A percentile compares a stretch with the other conserved stretches of the same genome.
Evolutionary conservation across 768 basidiomycete species (phyloP).

Genomic region (Leccinum uliginosum): DNA sequence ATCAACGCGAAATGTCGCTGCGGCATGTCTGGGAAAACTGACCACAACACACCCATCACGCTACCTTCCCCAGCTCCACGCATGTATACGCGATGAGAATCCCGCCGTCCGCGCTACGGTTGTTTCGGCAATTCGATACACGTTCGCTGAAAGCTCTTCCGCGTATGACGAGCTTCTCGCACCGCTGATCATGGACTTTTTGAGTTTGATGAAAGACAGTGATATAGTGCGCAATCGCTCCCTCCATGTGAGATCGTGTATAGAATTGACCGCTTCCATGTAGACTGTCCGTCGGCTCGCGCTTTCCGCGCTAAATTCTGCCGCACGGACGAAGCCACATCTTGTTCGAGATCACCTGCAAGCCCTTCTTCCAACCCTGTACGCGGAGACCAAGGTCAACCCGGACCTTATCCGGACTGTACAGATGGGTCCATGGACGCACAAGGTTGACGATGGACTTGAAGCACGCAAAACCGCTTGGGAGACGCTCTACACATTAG

Average conservation of each 20-base stretch:
- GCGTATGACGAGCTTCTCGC: slow-evolving; percentile 90
- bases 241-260: neutral
- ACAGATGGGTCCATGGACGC: slow-evolving; percentile 96
- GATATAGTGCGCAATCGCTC: slow-evolving; percentile 61
- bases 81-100: slow-evolving; percentile 63
- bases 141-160: slow-evolving; percentile 80
- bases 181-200: slow-evolving; percentile 84
- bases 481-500: slow-evolving; percentile 94
- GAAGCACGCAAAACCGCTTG: slow-evolving; percentile 96
- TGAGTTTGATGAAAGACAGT: slow-evolving; percentile 82
- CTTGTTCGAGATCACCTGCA: slow-evolving; percentile 82
- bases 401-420: slow-evolving; percentile 80
- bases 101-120: slow-evolving; percentile 81
- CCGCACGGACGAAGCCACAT: slow-evolving; percentile 91
- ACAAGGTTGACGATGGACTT: slow-evolving; percentile 94
- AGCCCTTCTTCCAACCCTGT: slow-evolving; percentile 74
- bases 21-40: slow-evolving; percentile 93
- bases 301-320: slow-evolving; percentile 88
- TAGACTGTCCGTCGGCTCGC: slow-evolving; percentile 90
- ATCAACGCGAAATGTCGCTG: slow-evolving; percentile 89
- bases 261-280: neutral
- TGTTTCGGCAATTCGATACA: slow-evolving; percentile 86
- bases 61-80: slow-evolving; percentile 91
- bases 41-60: slow-evolving; percentile 87
- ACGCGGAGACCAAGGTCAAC: slow-evolving; percentile 80